Conservation (phyloP, 805 yeast species). For the Isabelozyma pseudorhagii region DNA sequence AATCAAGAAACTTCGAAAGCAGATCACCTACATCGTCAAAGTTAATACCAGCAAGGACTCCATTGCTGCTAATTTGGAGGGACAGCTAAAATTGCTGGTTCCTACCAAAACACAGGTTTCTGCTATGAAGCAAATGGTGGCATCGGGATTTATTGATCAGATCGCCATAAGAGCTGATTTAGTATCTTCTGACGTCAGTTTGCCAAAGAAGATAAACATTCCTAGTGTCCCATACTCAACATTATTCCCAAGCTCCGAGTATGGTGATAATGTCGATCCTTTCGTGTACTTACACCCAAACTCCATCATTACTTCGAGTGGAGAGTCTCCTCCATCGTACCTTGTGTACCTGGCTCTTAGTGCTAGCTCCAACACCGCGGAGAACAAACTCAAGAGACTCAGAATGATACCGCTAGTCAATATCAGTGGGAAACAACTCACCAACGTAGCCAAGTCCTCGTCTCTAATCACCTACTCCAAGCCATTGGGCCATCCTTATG, state of each 20-base stretch:
- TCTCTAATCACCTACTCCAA: slow-evolving; percentile 80
- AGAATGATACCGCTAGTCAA: slow-evolving; percentile 78
- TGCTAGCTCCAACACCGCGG: slow-evolving; percentile 43
- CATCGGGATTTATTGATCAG: slow-evolving; percentile 92
- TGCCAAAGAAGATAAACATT: slow-evolving; percentile 56
- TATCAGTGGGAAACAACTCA: slow-evolving; percentile 67
- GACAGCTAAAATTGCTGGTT: slow-evolving; percentile 48
- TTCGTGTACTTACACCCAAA: slow-evolving; percentile 77
- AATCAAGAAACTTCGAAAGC: slow-evolving; percentile 74
- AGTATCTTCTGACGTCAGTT: slow-evolving; percentile 56
- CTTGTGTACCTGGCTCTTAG: slow-evolving; percentile 72
- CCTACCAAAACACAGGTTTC: slow-evolving; percentile 70
- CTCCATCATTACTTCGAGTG: slow-evolving; percentile 58
- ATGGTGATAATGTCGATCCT: slow-evolving; percentile 44
- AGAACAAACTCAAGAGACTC: slow-evolving; percentile 40
- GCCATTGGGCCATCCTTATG: slow-evolving; percentile 88
- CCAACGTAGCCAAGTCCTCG: slow-evolving; percentile 72
- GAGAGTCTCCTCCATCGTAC: slow-evolving; percentile 75
- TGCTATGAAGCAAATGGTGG: slow-evolving; percentile 84
- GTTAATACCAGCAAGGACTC: slow-evolving; percentile 58
- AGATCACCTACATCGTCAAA: slow-evolving; percentile 71
- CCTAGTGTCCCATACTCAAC: slow-evolving; percentile 65
- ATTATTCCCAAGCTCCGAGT: slow-evolving; percentile 41
- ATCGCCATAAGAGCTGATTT: slow-evolving; percentile 82
- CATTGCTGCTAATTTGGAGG: slow-evolving; percentile 47